Evolutionary conservation across 2,329 filamentous ascomycete species (phyloP), one percentile per base, ranked within the genome.

Genomic region (Xenosphaeropsis pyriputrescens): DNA sequence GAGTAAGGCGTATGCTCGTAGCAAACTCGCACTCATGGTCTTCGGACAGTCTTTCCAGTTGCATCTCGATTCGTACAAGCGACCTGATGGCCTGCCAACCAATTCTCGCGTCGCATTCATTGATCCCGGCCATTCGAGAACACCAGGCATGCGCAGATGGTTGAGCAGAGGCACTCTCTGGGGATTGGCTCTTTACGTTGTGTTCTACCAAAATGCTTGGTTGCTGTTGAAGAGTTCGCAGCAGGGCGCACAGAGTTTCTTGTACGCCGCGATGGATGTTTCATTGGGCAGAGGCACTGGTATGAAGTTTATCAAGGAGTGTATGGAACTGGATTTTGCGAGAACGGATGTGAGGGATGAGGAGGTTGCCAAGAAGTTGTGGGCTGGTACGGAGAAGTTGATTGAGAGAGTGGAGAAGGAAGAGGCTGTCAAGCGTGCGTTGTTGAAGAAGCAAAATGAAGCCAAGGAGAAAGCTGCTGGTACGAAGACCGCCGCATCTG

Each of bases 31-130:
- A 1, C 66, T 95, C 34, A 93, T 89, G 68, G 75, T 82, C 13
- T 96, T 98, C 54, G 88, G 84, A 0, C 72, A 80, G 35, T 82
- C 89, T 7, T 94, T 89, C 56, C 89, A 96, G 60, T 91, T 93
- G 56, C 89, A 95, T 55, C 67, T 98, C 34, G 78, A 86, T 47
- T 64, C 79, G 2, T 93, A 93, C 58, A 73, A 83, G 51, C 72
- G 91, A 17, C 85, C 88, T 0, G 91, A 98, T 55, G 72, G 79
- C 43, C 65, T 83, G 35, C 85, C 85, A 1, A 80, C 79, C 64
- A 94, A 85, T 47, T 71, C 86, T 3, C 75, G 84, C 26, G 85
- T 95, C 34, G 66, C 94, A 36, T 71, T 94, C 41, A 84, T 88
- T 2, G 89, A 98, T 50, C 91, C 91, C 0, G 89, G 91, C 15